Percentiles rank a stretch among this genome's conserved stretches.
Evolutionary conservation across 306 rosid genomes (phyloP).

Genomic region (Rosa persica): DNA sequence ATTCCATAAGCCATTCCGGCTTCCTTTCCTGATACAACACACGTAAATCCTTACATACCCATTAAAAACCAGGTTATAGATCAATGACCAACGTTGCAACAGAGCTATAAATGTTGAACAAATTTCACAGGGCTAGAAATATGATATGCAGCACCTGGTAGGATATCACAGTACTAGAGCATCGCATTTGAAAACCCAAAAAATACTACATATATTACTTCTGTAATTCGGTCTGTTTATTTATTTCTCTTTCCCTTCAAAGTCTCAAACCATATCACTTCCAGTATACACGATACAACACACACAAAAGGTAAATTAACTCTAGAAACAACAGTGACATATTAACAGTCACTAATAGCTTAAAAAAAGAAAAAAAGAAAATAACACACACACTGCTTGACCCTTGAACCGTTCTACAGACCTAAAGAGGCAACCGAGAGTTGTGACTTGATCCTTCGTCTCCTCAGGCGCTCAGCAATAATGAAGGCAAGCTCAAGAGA

Average conservation of each 20-base stretch:
- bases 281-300: slow-evolving; percentile 47
- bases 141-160: background rate
- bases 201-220: background rate
- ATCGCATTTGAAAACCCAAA: background rate
- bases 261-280: slow-evolving; percentile 38
- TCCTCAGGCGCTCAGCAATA: slow-evolving; percentile 89
- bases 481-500: slow-evolving; percentile 97
- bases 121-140: background rate
- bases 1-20: background rate
- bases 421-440: slow-evolving; percentile 35
- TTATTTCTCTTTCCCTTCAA: slow-evolving; percentile 29
- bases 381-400: slow-evolving; percentile 20
- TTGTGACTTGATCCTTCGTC: slow-evolving; percentile 76
- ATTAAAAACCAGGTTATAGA: background rate
- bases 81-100: background rate
- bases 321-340: slow-evolving; percentile 3
- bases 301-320: slow-evolving; percentile 35
- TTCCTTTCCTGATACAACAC: background rate
- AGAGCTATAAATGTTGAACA: background rate
- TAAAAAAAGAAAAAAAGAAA: background rate
- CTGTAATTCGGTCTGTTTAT: background rate
- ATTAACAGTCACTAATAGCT: slow-evolving; percentile 18
- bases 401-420: slow-evolving; percentile 37
- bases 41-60: background rate
- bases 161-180: background rate